phyloP scores from a whole-genome alignment of 495 filamentous ascomycete genomes.

The Sabuloglossum arenarium region DNA sequence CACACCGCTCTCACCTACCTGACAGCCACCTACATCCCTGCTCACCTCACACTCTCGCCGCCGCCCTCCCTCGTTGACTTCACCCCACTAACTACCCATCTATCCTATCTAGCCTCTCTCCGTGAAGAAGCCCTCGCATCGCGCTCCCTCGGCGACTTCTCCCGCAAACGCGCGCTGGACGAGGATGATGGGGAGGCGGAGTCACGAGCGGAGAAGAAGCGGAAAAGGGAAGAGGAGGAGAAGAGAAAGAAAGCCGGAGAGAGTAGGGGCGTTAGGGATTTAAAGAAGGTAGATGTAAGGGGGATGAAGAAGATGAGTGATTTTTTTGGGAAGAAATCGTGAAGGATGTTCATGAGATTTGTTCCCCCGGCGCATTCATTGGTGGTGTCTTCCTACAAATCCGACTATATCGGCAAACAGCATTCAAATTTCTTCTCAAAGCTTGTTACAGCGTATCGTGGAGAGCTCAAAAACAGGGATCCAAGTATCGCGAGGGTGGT shows the following conservation, averaged over 20 bases:
- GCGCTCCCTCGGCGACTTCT: conserved; percentile 48
- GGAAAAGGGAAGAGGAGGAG: conserved; percentile 47
- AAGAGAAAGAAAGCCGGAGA: conserved; percentile 43
- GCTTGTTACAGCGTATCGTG: too few species aligned
- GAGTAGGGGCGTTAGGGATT: conserved; percentile 49
- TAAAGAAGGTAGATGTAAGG: conserved; percentile 71
- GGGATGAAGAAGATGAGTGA: conserved; percentile 97
- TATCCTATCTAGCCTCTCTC: conserved; percentile 39
- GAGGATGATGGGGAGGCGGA: conserved; percentile 25
- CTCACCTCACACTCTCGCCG: conserved; percentile 26
- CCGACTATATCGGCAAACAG: neutral
- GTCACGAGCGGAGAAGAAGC: conserved; percentile 46
- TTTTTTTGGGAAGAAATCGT: conserved; percentile 61
- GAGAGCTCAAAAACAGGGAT: too few species aligned
- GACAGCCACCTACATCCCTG: conserved; percentile 44
- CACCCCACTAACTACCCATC: conserved; percentile 40
- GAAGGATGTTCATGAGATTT: neutral
- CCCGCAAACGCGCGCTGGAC: conserved; percentile 42
- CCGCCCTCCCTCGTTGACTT: conserved; percentile 33
- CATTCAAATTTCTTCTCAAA: too few species aligned
- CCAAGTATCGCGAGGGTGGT: too few species aligned
- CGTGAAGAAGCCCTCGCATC: conserved; percentile 46
- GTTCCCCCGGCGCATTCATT: too few species aligned
- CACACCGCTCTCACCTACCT: conserved; percentile 62
- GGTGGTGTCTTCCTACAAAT: too few species aligned